Base-by-base conservation (phyloP, 2,329 filamentous ascomycete species). In the Blastomyces gilchristii region DNA sequence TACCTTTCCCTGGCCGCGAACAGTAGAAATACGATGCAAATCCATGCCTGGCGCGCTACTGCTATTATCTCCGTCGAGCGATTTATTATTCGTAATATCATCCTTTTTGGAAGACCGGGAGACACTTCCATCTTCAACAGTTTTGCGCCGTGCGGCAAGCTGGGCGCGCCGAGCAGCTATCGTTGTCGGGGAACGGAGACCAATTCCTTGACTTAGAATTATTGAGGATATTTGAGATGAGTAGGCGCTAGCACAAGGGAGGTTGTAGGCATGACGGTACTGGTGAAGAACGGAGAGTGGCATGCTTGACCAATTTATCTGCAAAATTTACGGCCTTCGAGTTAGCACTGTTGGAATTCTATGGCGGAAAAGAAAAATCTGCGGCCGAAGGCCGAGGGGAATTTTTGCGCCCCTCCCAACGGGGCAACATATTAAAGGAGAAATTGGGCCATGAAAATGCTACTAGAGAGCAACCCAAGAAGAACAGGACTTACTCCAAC, bases 191-290 rank as follows among this genome's bases (percentile, higher is more conserved):
- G 77, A 78, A 43, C 73, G 75, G 5, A 76, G 70, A n/a, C 77
- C 79, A 43, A 79, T 71, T 28, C 78, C 76, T 61, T 73, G 73
- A 2, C 77, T 75, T 49, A 82, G 77, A 60, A 80, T 73, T 62
- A 80, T 71, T 59, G 77, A 75, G 66, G 79, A 79, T 68, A 80
- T 79, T 62, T 75, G 71, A 53, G 71, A 75, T 45, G 76, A 73
- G 71, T 74, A 80, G 61, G 77, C 74, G 65, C 75, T 74, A 31
- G 78, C 75, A n/a, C 73, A 76, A 60, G 75, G 68, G 43, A 81
- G 72, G 67, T 75, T 78, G 67, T 80, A 77, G 67, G 76, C 75
- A 63, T 80, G 76, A 63, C 79, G 75, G 69, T 81, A 81, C 65
- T 77, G 74, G 68, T 80, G 77, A 57, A 81, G 77, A 66, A 79